Conservation (phyloP, 2,329 filamentous ascomycete genomes). For the Ophiocordyceps polyrhachis-furcata region DNA sequence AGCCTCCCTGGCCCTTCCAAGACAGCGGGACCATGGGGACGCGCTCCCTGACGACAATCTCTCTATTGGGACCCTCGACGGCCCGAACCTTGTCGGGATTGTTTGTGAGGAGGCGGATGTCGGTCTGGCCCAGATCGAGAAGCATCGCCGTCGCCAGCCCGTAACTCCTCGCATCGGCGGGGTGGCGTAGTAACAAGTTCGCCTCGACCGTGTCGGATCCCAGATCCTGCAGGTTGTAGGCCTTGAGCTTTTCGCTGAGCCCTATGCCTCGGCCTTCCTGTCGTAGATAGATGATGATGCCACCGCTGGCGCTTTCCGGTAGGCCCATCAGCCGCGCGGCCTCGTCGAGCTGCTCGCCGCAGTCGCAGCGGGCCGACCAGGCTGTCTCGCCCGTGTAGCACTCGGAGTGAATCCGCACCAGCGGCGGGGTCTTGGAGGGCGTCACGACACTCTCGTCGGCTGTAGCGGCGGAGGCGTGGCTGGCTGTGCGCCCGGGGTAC, state of each 20-base stretch:
- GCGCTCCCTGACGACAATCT: slow-evolving; percentile 72
- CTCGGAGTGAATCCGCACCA: slow-evolving; percentile 92
- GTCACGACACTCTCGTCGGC: slow-evolving; percentile 1
- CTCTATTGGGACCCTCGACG: slow-evolving; percentile 76
- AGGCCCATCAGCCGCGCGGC: slow-evolving; percentile 83
- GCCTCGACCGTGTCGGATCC: slow-evolving; percentile 97
- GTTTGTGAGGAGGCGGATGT: slow-evolving; percentile 77
- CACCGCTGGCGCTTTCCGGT: slow-evolving; percentile 43
- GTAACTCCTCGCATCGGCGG: slow-evolving; percentile 86
- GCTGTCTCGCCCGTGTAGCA: slow-evolving; percentile 98
- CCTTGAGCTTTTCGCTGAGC: slow-evolving; percentile 86
- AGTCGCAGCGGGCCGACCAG: slow-evolving; percentile 95
- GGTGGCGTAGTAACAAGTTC: slow-evolving; percentile 76
- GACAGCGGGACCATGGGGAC: slow-evolving; percentile 92
- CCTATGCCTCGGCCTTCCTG: slow-evolving; percentile 95
- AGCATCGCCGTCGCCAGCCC: slow-evolving; percentile 94
- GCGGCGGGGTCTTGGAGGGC: slow-evolving; percentile 25
- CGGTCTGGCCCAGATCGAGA: slow-evolving; percentile 59
- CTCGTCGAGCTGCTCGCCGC: slow-evolving; percentile 93
- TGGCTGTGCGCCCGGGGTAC: slow-evolving; percentile 67
- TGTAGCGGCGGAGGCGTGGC: slow-evolving; percentile 31
- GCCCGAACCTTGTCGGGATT: slow-evolving; percentile 95
- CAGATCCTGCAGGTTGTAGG: slow-evolving; percentile 92
- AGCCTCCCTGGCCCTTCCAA: slow-evolving; percentile 73
- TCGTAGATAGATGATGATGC: slow-evolving; percentile 86